These are phyloP conservation scores for Saccharomyces jurei DNA, from an alignment of 805 yeast species.

Conservation along the genomic window DNA sequence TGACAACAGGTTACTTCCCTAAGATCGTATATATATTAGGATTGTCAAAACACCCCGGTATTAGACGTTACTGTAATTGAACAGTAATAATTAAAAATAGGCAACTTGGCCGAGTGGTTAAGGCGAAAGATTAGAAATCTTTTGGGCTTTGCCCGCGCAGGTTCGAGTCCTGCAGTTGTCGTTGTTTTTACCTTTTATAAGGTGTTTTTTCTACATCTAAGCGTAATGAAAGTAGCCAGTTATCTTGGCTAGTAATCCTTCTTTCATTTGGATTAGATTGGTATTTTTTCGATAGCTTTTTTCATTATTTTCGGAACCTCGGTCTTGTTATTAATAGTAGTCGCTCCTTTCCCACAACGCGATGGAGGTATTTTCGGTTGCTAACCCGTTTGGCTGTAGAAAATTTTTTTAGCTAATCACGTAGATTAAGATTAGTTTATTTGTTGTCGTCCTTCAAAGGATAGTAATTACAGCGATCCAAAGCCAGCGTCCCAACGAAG, in stretches of 20 bases:
- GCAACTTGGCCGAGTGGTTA: constrained; percentile 59
- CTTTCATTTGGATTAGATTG: no score
- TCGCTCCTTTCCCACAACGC: neutral
- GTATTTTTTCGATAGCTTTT: no score
- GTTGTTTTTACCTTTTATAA: constrained; percentile 30
- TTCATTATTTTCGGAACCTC: neutral
- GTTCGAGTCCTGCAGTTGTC: constrained; percentile 72
- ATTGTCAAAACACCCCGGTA: no score
- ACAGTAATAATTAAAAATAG: constrained; percentile 7
- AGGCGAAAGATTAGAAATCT: constrained; percentile 58
- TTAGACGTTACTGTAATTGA: no score
- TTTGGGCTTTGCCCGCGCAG: constrained; percentile 55
- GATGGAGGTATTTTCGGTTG: neutral
- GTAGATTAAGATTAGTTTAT: neutral
- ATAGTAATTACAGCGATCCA: neutral
- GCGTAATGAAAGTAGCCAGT: no score
- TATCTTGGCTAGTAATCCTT: no score
- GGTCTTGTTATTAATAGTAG: neutral
- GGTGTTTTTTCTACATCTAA: neutral
- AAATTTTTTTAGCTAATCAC: neutral
- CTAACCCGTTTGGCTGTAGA: neutral
- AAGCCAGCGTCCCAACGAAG: neutral
- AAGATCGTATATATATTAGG: no score
- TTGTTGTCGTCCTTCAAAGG: neutral
- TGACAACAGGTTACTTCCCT: no score